phyloP scores from a whole-genome alignment of 1,139 yeast genomes.

The Protomyces inouyei region DNA sequence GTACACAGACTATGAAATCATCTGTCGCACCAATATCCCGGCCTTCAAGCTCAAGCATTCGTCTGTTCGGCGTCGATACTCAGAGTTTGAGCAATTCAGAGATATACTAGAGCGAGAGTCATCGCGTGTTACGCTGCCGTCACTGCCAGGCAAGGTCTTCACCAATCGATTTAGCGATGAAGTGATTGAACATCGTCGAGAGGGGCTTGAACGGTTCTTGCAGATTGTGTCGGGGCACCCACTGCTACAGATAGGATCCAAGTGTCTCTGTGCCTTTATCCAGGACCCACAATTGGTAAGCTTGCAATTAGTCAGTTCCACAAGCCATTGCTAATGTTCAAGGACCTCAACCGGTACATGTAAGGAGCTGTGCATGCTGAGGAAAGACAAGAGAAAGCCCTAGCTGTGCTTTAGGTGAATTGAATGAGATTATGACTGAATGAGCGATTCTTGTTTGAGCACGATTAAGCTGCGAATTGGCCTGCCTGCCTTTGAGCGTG shows the following conservation, averaged over 20 bases:
- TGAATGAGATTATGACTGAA: too few species aligned
- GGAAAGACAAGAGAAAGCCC: neutral
- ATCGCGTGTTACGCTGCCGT: slow-evolving; percentile 74
- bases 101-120: slow-evolving; percentile 70
- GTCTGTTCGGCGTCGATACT: slow-evolving; percentile 75
- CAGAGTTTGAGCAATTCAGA: slow-evolving; percentile 80
- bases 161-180: slow-evolving; percentile 75
- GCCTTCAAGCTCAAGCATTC: slow-evolving; percentile 66
- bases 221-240: slow-evolving; percentile 90
- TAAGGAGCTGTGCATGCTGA: neutral
- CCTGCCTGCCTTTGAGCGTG: too few species aligned
- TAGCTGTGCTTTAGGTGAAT: neutral
- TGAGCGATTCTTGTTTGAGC: too few species aligned
- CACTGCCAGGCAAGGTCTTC: slow-evolving; percentile 77
- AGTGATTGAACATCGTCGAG: slow-evolving; percentile 76
- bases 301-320: too few species aligned
- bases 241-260: slow-evolving; percentile 81
- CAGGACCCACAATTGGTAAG: slow-evolving; percentile 77
- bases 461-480: too few species aligned
- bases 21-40: slow-evolving; percentile 67
- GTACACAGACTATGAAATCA: slow-evolving; percentile 87
- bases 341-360: neutral
- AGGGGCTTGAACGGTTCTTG: slow-evolving; percentile 76
- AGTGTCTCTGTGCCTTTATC: slow-evolving; percentile 72
- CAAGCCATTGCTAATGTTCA: neutral